Conservation (phyloP, 2,329 filamentous ascomycete species). For the Chrysosphaeria jannelii region DNA sequence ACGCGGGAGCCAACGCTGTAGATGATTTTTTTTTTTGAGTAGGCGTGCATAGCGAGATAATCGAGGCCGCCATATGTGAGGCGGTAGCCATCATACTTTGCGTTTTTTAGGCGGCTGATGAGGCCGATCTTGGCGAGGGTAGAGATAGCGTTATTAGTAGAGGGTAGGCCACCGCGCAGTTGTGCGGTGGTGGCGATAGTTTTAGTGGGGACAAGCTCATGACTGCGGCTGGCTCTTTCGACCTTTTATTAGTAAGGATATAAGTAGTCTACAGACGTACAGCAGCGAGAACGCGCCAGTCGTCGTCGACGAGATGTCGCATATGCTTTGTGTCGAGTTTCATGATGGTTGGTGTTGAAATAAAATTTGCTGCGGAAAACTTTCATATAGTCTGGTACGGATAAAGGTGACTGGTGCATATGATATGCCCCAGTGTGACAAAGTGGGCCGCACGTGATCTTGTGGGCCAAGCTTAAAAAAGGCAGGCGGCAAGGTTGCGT, state of each 20-base stretch:
- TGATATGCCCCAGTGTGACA: too few species aligned
- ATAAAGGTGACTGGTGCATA: too few species aligned
- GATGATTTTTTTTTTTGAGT: slow-evolving; percentile 48
- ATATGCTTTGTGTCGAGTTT: slow-evolving; percentile 84
- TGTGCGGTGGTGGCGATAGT: slow-evolving; percentile 64
- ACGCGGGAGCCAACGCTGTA: slow-evolving; percentile 89
- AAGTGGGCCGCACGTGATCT: too few species aligned
- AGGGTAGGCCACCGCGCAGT: slow-evolving; percentile 44
- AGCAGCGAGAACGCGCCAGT: slow-evolving; percentile 83
- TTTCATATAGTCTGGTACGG: too few species aligned
- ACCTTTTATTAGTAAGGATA: slow-evolving; percentile 22
- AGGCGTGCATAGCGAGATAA: slow-evolving; percentile 81
- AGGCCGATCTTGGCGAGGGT: slow-evolving; percentile 72
- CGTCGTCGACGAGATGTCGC: slow-evolving; percentile 71
- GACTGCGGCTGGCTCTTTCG: slow-evolving; percentile 81
- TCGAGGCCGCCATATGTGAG: slow-evolving; percentile 90
- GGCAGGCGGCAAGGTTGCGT: too few species aligned
- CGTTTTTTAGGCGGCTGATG: slow-evolving; percentile 80
- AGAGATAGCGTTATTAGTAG: slow-evolving; percentile 67
- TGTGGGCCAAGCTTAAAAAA: not conserved
- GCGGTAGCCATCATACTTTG: slow-evolving; percentile 90
- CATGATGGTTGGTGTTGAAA: slow-evolving; percentile 22
- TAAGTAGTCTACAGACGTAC: slow-evolving; percentile 21
- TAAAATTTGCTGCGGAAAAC: slow-evolving; percentile 1
- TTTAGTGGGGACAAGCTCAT: slow-evolving; percentile 81